Conservation (phyloP, 2,329 filamentous ascomycete genomes). For the Myriosclerotinia scirpicola region DNA sequence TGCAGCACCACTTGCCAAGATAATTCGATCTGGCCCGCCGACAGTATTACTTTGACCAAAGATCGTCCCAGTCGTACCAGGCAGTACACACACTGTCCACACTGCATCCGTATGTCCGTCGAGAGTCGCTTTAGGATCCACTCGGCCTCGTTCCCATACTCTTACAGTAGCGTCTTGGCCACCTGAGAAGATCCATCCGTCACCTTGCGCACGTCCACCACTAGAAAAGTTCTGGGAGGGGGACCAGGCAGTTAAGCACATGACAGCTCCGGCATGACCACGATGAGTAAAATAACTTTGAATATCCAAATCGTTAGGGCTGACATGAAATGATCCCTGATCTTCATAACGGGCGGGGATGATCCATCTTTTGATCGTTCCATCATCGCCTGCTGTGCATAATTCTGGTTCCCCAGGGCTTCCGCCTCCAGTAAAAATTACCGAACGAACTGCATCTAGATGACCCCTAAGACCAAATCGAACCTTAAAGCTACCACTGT, state of each 20-base stretch:
- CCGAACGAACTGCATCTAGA: conserved; percentile 86
- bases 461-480: conserved; percentile 90
- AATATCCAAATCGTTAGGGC: conserved; percentile 76
- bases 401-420: conserved; percentile 96
- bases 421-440: conserved; percentile 95
- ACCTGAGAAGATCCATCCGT: conserved; percentile 98
- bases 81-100: conserved; percentile 91
- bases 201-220: conserved; percentile 81
- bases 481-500: conserved; percentile 82
- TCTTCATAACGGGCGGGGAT: conserved; percentile 78
- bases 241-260: conserved; percentile 83
- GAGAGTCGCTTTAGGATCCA: conserved; percentile 92
- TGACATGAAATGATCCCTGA: conserved; percentile 49
- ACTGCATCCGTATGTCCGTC: conserved; percentile 95
- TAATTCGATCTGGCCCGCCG: conserved; percentile 79
- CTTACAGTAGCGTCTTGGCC: conserved; percentile 90
- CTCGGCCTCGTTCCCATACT: conserved; percentile 91
- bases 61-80: conserved; percentile 74
- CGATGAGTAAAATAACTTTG: conserved; percentile 93
- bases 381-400: conserved; percentile 93
- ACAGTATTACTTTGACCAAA: conserved; percentile 75
- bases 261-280: conserved; percentile 87
- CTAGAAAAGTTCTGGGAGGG: conserved; percentile 86
- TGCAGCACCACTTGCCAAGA: conserved; percentile 87
- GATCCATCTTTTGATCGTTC: conserved; percentile 94